phyloP scores from a whole-genome alignment of 2,329 filamentous ascomycete genomes.

The Fusarium aywerte region DNA sequence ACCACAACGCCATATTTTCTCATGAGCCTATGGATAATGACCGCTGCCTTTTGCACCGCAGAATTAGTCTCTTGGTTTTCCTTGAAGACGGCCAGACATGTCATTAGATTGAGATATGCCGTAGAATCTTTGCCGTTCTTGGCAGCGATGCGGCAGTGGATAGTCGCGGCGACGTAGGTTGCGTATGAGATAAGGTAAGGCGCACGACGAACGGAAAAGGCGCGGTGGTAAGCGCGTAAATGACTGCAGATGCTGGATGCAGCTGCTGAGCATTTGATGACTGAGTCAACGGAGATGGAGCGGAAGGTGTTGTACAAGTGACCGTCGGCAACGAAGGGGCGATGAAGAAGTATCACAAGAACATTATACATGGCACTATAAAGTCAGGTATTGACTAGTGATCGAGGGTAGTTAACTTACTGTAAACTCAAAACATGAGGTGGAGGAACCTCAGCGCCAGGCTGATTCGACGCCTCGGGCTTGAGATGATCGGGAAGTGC shows the following conservation, averaged over 20 bases:
- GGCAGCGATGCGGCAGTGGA: constrained; percentile 62
- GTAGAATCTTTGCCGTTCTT: constrained; percentile 54
- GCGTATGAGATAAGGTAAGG: constrained; percentile 67
- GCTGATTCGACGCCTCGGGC: constrained; percentile 48
- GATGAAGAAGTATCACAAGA: constrained; percentile 63
- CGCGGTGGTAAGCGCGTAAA: constrained; percentile 56
- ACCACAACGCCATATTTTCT: constrained; percentile 54
- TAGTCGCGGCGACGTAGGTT: constrained; percentile 65
- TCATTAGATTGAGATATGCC: constrained; percentile 54
- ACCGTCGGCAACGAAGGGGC: constrained; percentile 62
- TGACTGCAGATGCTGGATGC: constrained; percentile 58
- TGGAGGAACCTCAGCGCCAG: constrained; percentile 47
- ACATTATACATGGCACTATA: constrained; percentile 60
- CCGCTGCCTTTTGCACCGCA: constrained; percentile 58
- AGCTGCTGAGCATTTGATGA: constrained; percentile 57
- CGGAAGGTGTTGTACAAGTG: constrained; percentile 58
- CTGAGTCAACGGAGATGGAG: constrained; percentile 56
- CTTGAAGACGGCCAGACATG: constrained; percentile 59
- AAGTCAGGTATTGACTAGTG: too few species aligned
- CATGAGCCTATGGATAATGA: constrained; percentile 59
- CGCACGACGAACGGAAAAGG: constrained; percentile 58
- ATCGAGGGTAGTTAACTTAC: neutral
- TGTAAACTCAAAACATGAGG: constrained; percentile 58
- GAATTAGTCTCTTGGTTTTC: constrained; percentile 63
- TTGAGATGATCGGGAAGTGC: constrained; percentile 56